phyloP scores from a whole-genome alignment of 2,329 filamentous ascomycete species.

The Fusarium udum region DNA sequence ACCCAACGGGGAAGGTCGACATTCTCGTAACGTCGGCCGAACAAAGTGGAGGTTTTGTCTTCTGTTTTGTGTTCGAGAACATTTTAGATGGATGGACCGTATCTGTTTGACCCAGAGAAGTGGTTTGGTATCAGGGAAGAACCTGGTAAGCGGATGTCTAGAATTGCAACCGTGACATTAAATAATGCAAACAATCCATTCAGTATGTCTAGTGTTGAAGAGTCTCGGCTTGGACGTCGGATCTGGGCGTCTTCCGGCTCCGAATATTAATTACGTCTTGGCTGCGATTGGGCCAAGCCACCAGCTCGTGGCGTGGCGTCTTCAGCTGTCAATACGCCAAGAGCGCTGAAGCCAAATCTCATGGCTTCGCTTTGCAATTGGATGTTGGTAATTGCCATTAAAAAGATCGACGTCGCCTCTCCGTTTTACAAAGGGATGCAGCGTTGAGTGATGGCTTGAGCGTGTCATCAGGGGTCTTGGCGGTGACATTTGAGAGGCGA shows the following conservation, averaged over 20 bases:
- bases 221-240: conserved; percentile 13
- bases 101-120: not conserved
- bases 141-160: not conserved
- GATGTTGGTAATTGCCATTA: not conserved
- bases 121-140: not conserved
- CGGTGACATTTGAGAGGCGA: not conserved
- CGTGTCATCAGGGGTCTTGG: conserved; percentile 1
- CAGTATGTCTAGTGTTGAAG: not conserved
- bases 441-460: not conserved
- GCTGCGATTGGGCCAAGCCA: conserved; percentile 6
- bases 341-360: not conserved
- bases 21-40: conserved; percentile 13
- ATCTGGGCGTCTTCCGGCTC: conserved; percentile 22
- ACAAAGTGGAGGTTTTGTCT: not conserved
- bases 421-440: not conserved
- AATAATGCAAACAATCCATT: no score
- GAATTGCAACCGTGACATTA: not conserved
- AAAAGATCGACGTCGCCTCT: not conserved
- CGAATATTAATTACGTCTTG: not conserved
- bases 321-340: conserved; percentile 15
- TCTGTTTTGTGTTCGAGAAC: not conserved
- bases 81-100: accelerated
- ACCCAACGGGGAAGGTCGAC: conserved; percentile 30
- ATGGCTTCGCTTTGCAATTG: not conserved
- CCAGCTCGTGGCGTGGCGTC: not conserved